phyloP scores from a whole-genome alignment of 345 rosid genomes.

The Syzygium grande region DNA sequence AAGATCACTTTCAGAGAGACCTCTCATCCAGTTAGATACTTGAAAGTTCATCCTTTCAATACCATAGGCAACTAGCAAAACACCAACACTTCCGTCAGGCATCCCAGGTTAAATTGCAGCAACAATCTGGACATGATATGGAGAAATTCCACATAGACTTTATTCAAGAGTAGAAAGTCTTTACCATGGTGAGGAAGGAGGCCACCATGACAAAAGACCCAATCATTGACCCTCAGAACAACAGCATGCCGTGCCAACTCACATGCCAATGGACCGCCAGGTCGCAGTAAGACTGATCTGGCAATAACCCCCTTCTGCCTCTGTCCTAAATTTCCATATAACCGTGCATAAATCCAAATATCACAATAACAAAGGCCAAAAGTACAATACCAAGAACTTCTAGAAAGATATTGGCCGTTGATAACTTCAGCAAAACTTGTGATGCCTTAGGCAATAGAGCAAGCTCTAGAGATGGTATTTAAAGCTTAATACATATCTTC shows the following conservation, averaged over 20 bases:
- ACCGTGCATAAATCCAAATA: neutral
- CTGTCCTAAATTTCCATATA: slow-evolving; percentile 68
- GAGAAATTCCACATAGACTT: neutral
- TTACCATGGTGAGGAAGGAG: slow-evolving; percentile 94
- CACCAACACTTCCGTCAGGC: slow-evolving; percentile 23
- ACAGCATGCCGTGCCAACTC: slow-evolving; percentile 71
- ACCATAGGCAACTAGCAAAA: slow-evolving; percentile 66
- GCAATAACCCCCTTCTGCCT: slow-evolving; percentile 91
- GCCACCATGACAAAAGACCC: slow-evolving; percentile 97
- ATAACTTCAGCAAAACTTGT: neutral
- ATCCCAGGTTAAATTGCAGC: neutral
- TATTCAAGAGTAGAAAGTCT: neutral
- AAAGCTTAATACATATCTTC: neutral
- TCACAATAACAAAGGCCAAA: neutral
- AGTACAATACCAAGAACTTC: neutral
- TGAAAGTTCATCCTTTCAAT: slow-evolving; percentile 78
- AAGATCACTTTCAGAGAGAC: slow-evolving; percentile 30
- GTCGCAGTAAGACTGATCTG: slow-evolving; percentile 70
- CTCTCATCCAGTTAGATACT: slow-evolving; percentile 88
- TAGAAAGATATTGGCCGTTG: neutral
- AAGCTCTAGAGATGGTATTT: neutral
- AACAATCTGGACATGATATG: neutral
- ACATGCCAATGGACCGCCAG: slow-evolving; percentile 78
- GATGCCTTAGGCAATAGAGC: neutral
- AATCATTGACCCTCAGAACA: slow-evolving; percentile 70